Evolutionary conservation across 441 rosid genomes (phyloP).

Genomic region (Viola pubescens): DNA sequence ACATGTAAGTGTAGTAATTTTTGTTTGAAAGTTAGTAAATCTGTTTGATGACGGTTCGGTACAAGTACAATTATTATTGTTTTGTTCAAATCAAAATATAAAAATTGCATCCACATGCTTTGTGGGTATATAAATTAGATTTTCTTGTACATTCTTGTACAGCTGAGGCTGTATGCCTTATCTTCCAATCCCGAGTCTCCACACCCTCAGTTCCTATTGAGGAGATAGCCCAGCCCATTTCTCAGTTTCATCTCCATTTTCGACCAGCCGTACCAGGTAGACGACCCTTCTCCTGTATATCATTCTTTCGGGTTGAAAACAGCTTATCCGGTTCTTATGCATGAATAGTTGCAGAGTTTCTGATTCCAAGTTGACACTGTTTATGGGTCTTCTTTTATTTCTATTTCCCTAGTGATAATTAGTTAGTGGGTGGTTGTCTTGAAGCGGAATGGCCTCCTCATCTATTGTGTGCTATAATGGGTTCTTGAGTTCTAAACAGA

Average conservation of each 20-base stretch:
- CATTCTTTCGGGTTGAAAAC: not conserved
- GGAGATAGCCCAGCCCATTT: not conserved
- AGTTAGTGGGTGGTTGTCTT: constrained; percentile 5
- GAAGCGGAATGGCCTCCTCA: constrained; percentile 44
- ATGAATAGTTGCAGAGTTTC: constrained; percentile 5
- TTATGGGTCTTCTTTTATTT: constrained; percentile 15
- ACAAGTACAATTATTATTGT: too few relatives aligned
- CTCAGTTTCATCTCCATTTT: not conserved
- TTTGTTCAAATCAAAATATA: too few relatives aligned
- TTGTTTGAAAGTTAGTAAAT: too few relatives aligned
- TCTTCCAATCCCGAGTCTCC: too few relatives aligned
- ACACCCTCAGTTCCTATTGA: too few relatives aligned
- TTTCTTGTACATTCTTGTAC: too few relatives aligned
- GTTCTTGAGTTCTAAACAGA: constrained; percentile 25
- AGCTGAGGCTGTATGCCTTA: too few relatives aligned
- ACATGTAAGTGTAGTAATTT: too few relatives aligned
- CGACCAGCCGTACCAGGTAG: constrained; percentile 4
- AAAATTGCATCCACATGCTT: too few relatives aligned
- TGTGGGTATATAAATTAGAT: too few relatives aligned
- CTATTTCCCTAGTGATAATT: not conserved
- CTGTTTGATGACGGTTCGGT: too few relatives aligned
- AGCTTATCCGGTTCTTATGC: not conserved
- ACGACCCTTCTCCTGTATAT: not conserved
- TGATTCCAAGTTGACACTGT: not conserved
- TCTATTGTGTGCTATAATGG: constrained; percentile 50